Evolutionary conservation across 257 asterid species (phyloP), one percentile per base, ranked within the genome.

Genomic region (Eustoma russellianum): DNA sequence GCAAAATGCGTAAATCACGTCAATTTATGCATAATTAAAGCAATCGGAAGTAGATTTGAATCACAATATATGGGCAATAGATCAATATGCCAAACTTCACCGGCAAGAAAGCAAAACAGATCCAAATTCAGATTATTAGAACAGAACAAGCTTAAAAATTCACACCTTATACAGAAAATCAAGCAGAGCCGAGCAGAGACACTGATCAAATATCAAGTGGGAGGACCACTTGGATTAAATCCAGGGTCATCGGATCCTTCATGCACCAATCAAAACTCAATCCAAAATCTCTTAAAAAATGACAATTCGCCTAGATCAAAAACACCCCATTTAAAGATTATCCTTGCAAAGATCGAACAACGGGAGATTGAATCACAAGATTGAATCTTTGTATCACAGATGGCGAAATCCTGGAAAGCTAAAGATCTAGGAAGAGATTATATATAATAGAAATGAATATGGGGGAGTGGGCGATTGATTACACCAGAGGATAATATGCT

Each of bases 141-240:
- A 35, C 30, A 64, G 50, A 41, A 52, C 61, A 40, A 33, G 63
- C 52, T n/a, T 24, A 24, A 41, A 15, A 62, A 64, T 50, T 18
- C 59, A 58, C 15, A 81, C 88, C 89, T 86, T 80, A 82, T 76
- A 83, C 75, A 76, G 83, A 73, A 67, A 79, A 73, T 79, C 78
- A 66, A 74, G 84, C 79, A 79, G 83, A 70, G 66, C 69, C 60
- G 77, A 78, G 84, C 61, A 58, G 66, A 75, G 65, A 75, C 56
- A 67, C 71, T 70, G 86, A 87, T 79, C 82, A 79, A 63, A 79
- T 51, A 70, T 58, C 55, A 71, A 65, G 70, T 70, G 67, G 66
- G 12, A 2, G 43, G 72, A 74, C 70, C 66, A 64, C 75, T 71
- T 59, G 77, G 78, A 70, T 71, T 72, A 65, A 71, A 77, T 76